A percentile compares a stretch with the other conserved stretches of the same genome.
These are phyloP conservation scores for Xylaria sp. DNA, from an alignment of 2,329 filamentous ascomycete species.

Conservation along the genomic window DNA sequence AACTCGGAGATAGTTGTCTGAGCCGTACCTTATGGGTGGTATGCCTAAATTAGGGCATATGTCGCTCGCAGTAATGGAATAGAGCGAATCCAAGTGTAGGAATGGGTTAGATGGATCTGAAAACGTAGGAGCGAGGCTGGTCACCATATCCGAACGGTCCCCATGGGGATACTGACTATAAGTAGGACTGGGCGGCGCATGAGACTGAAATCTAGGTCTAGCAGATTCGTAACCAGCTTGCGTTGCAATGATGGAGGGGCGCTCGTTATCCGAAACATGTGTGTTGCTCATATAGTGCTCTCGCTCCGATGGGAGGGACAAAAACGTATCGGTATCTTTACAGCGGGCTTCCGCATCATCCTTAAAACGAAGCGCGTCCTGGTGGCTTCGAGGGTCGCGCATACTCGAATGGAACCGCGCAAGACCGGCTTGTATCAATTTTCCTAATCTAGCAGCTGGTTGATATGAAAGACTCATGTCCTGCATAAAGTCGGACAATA, in stretches of 20 bases:
- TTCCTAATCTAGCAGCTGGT: constrained; percentile 29
- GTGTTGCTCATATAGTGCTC: background rate
- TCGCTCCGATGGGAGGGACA: constrained; percentile 6
- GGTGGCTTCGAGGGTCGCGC: background rate
- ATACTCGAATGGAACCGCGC: constrained; percentile 20
- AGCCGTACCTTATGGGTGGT: constrained; percentile 1
- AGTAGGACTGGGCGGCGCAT: constrained; percentile 11
- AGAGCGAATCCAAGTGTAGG: constrained; percentile 25
- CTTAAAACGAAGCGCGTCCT: background rate
- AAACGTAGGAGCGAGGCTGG: constrained; percentile 8
- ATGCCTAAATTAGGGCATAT: constrained; percentile 8
- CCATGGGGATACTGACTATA: constrained; percentile 11
- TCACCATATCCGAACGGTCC: constrained; percentile 21
- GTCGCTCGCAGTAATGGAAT: constrained; percentile 10
- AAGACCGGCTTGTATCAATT: constrained; percentile 30
- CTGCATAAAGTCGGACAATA: constrained; percentile 26
- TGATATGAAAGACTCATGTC: constrained; percentile 37
- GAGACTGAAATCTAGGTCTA: constrained; percentile 12
- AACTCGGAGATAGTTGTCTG: constrained; percentile 37
- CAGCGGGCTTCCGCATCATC: background rate
- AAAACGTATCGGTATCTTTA: constrained; percentile 3
- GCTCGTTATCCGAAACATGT: constrained; percentile 2
- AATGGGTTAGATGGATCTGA: constrained; percentile 3
- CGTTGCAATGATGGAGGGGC: background rate
- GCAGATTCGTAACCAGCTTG: background rate